Conservation (phyloP, 306 rosid genomes). For the Quercus engelmannii region DNA sequence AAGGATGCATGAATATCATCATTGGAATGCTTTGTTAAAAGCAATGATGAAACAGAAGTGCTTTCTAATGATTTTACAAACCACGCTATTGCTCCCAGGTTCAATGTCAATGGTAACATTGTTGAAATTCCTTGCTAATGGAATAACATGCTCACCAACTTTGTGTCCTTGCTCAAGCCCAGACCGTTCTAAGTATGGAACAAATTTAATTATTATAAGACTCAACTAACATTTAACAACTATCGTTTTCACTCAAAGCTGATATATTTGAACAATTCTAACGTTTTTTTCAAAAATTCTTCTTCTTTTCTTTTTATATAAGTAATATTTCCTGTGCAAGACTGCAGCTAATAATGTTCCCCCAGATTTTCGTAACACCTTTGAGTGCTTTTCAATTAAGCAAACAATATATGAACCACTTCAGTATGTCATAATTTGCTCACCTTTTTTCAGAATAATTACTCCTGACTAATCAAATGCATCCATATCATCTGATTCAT, state of each 20-base stretch:
- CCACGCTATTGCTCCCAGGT: constrained; percentile 38
- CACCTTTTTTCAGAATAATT: constrained; percentile 78
- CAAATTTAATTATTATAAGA: neutral
- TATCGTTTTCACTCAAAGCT: neutral
- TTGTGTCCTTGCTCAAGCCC: constrained; percentile 83
- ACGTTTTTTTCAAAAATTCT: no score
- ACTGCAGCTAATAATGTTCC: neutral
- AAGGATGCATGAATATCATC: neutral
- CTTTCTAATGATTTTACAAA: constrained; percentile 22
- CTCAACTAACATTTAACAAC: neutral
- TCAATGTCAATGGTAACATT: constrained; percentile 40
- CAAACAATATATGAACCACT: neutral
- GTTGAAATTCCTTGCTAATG: constrained; percentile 86
- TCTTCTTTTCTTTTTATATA: neutral
- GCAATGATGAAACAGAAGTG: neutral
- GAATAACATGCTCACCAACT: constrained; percentile 84
- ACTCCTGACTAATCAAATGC: constrained; percentile 91
- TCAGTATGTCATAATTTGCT: neutral
- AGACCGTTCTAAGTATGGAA: constrained; percentile 61
- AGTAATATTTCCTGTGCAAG: neutral
- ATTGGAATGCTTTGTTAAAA: neutral
- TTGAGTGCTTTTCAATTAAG: neutral
- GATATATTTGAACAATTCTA: neutral
- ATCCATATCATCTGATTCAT: constrained; percentile 75
- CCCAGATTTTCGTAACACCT: neutral